Evolutionary conservation across 2,329 filamentous ascomycete genomes (phyloP), one percentile per base, ranked within the genome.

Genomic region (Graphilbum fragrans): DNA sequence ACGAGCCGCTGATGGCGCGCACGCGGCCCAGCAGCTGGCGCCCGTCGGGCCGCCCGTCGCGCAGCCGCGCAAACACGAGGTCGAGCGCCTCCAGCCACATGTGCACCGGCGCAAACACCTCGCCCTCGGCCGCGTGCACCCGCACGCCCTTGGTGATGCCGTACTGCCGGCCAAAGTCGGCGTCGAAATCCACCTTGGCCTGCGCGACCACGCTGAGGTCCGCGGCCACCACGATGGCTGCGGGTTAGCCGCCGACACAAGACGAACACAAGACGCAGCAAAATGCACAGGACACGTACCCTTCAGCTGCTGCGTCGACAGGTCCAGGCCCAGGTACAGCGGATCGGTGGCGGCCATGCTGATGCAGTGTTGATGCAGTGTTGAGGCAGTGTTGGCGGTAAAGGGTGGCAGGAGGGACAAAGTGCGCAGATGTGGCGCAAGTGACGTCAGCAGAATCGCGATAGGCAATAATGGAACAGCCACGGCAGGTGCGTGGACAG

Each of bases 281-380:
- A 36, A 18, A 32, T 2, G 2, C 11, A 11, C n/a, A 16, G 36
- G 20, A 4, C 17, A 50, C 55, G 49, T 61, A 78, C 86, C 88
- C 73, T 98, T 96, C 44, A 96, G 73, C 60, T 96, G 90, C 62
- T 96, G 92, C 44, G 92, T 96, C 35, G 88, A 95, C 45, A 96
- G 80, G 64, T 98, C 92, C 60, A 96, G 88, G 46, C 92, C 92
- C 55, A 94, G 70, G 58, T 94, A 94, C 46, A 94, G 67, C 17
- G 83, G 80, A 25, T 65, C 69, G 47, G 45, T 25, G 7, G 45
- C 39, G 17, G 37, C 32, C 32, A 34, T 34, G 32, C n/a, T n/a
- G 32, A 16, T 18, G 32, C 5, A 31, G 14, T 14, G 29, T 14
- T 10, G 29, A 31, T n/a, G n/a, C n/a, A n/a, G n/a, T n/a, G n/a